Conservation (phyloP, 2,329 filamentous ascomycete species). For the Trichoderma atroviride region DNA sequence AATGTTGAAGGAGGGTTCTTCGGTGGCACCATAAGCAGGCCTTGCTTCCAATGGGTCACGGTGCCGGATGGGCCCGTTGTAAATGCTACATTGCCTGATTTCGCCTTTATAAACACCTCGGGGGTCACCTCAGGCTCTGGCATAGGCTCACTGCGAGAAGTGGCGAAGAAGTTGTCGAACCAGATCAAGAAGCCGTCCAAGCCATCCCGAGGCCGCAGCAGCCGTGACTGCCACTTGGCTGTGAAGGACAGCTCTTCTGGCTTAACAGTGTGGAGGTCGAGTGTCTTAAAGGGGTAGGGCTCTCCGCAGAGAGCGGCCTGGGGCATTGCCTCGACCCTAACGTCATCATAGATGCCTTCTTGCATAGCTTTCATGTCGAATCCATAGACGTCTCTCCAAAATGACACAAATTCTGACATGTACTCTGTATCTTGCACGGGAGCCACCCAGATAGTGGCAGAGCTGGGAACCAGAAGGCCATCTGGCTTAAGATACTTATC, state of each 20-base stretch:
- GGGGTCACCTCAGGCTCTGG: slow-evolving; percentile 58
- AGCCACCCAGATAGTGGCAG: slow-evolving; percentile 80
- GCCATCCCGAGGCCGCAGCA: slow-evolving; percentile 64
- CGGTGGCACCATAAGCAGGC: slow-evolving; percentile 69
- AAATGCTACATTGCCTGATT: slow-evolving; percentile 72
- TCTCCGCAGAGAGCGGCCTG: slow-evolving; percentile 60
- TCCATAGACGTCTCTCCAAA: slow-evolving; percentile 92
- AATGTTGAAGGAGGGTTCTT: slow-evolving; percentile 54
- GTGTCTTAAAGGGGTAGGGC: slow-evolving; percentile 67
- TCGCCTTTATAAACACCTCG: slow-evolving; percentile 61
- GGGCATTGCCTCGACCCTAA: slow-evolving; percentile 74
- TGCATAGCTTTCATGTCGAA: slow-evolving; percentile 95
- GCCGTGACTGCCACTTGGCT: slow-evolving; percentile 63
- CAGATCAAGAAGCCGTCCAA: slow-evolving; percentile 90
- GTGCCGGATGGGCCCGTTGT: slow-evolving; percentile 79
- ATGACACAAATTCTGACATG: slow-evolving; percentile 74
- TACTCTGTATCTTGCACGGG: slow-evolving; percentile 79
- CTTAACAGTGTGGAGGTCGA: slow-evolving; percentile 75
- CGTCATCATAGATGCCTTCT: slow-evolving; percentile 76
- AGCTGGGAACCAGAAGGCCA: slow-evolving; percentile 84
- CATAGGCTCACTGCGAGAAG: slow-evolving; percentile 56
- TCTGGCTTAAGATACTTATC: slow-evolving; percentile 81
- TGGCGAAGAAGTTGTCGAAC: slow-evolving; percentile 92
- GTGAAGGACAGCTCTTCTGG: slow-evolving; percentile 76
- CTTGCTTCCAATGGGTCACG: slow-evolving; percentile 90